Conservation (phyloP, 1,139 yeast genomes). For the Zygotorulaspora mrakii region DNA sequence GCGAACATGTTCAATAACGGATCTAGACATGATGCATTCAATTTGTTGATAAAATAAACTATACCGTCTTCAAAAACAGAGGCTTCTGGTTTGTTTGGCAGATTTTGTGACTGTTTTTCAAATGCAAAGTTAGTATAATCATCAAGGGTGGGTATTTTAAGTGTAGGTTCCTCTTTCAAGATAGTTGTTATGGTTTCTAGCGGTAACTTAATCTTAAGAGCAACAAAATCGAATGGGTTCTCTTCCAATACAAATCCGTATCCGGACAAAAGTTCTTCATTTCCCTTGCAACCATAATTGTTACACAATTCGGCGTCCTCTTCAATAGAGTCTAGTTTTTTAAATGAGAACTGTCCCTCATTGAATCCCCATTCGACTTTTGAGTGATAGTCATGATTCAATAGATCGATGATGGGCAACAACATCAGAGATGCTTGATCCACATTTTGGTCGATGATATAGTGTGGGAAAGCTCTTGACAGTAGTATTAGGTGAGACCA, state of each 20-base stretch:
- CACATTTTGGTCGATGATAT: constrained; percentile 38
- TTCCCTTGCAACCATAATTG: constrained; percentile 84
- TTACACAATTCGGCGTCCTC: constrained; percentile 57
- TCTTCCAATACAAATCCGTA: constrained; percentile 66
- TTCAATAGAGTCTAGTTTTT: constrained; percentile 21
- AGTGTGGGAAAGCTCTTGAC: constrained; percentile 76
- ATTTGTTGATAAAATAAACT: constrained; percentile 42
- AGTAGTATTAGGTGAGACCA: constrained; percentile 74
- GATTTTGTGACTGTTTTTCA: constrained; percentile 16
- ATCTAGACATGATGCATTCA: constrained; percentile 22
- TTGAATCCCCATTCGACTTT: constrained; percentile 60
- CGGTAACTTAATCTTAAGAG: constrained; percentile 52
- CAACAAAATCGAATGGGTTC: constrained; percentile 62
- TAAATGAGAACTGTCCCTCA: constrained; percentile 28
- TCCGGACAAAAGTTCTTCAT: constrained; percentile 58
- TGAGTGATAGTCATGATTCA: constrained; percentile 64
- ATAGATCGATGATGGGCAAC: constrained; percentile 71
- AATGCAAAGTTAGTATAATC: constrained; percentile 42
- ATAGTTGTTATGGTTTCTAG: constrained; percentile 34
- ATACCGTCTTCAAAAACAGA: constrained; percentile 41
- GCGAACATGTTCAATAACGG: constrained; percentile 50
- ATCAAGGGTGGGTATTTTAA: constrained; percentile 46
- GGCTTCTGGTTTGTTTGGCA: constrained; percentile 20
- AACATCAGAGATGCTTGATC: constrained; percentile 50
- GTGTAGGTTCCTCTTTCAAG: constrained; percentile 37